Evolutionary conservation across 768 basidiomycete genomes (phyloP), one percentile per base, ranked within the genome.

Genomic region (Suillus weaverae): DNA sequence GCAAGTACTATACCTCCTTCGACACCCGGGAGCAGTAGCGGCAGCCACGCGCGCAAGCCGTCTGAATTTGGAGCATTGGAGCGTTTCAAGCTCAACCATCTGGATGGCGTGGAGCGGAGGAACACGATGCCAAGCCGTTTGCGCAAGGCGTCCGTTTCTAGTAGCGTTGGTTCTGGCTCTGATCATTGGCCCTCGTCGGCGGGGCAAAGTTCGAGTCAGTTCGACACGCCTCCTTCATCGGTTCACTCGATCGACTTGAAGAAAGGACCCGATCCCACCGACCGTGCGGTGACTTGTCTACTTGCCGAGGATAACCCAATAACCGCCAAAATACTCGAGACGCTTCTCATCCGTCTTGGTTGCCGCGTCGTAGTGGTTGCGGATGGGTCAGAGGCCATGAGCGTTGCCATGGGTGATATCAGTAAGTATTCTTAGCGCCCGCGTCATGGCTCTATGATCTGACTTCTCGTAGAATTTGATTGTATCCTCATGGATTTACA

Each of bases 281-380:
- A 96, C 73, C 87, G 94, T 46, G 89, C 90, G n/a, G 89, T 99
- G 62, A 97, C 95, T 46, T 95, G 94, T 72, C 76, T 99, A 33
- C 84, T 99, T 41, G 97, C 97, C 1, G 97, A 99, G 76, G 95
- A 99, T 71, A 99, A 99, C 72, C 97, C 97, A 2, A 98, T 99
- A 68, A 97, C 95, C 0, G 92, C 93, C 38, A 98, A 99, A 81
- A 98, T 99, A 57, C 89, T 98, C 57, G 95, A 98, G 77, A 99
- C 96, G 2, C 78, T 99, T 53, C 85, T 99, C 55, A 91, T 94
- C 66, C 89, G 96, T 41, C 85, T 99, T 66, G 97, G 97, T 1
- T 99, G 97, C 76, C 90, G 96, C 20, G 95, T 94, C 75, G 90
- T 98, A 11, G 92, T 98, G 10, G 97, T 98, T 20, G 87, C 94